Percentiles rank a stretch among this genome's conserved stretches.
Conservation (phyloP, 495 filamentous ascomycete species). For the Podospora sp. region DNA sequence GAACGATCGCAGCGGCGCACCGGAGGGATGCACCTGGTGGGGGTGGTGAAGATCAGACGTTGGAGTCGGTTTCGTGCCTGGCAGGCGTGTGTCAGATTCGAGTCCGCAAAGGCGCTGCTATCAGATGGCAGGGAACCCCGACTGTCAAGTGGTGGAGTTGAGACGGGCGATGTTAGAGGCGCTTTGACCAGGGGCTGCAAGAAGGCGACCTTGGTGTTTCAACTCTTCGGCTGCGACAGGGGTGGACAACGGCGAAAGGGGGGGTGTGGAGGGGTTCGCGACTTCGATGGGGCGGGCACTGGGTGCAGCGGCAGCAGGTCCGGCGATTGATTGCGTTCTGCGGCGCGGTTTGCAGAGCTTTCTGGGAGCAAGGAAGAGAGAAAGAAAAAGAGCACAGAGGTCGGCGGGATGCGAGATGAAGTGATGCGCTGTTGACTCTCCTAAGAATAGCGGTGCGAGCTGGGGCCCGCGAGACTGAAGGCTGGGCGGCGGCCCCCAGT, state of each 20-base stretch:
- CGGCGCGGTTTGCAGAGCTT: background rate
- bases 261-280: slow-evolving; percentile 9
- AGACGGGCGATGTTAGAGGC: slow-evolving; percentile 50
- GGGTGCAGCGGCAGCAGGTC: background rate
- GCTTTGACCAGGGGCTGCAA: slow-evolving; percentile 38
- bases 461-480: background rate
- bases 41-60: slow-evolving; percentile 37
- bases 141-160: slow-evolving; percentile 38
- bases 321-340: background rate
- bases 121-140: slow-evolving; percentile 35
- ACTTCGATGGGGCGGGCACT: background rate
- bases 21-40: slow-evolving; percentile 7
- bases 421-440: slow-evolving; percentile 7
- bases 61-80: slow-evolving; percentile 43
- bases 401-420: slow-evolving; percentile 4
- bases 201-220: slow-evolving; percentile 32
- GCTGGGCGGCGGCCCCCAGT: slow-evolving; percentile 1
- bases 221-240: slow-evolving; percentile 46
- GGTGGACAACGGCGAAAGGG: slow-evolving; percentile 19
- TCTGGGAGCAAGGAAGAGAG: background rate
- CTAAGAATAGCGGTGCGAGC: slow-evolving; percentile 9
- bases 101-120: slow-evolving; percentile 33
- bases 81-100: slow-evolving; percentile 44
- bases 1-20: background rate
- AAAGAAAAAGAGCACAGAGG: background rate